Percentiles rank a stretch among this genome's conserved stretches.
phyloP scores from a whole-genome alignment of 1,139 yeast species.

The Candida dubliniensis region DNA sequence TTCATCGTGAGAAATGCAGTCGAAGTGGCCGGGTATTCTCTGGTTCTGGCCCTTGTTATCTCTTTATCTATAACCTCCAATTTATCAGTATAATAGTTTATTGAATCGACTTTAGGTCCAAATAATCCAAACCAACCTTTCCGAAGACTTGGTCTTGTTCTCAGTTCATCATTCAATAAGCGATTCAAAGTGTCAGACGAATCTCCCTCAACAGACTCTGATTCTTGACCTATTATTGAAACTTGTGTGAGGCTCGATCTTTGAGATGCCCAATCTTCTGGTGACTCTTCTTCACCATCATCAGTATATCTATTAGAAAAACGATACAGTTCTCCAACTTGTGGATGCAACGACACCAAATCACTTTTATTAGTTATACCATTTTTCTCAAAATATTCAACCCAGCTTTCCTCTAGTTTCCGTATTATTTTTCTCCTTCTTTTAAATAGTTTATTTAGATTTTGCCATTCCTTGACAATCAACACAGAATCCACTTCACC shows the following conservation, averaged over 20 bases:
- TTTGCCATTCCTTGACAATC: constrained; percentile 84
- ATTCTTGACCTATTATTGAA: constrained; percentile 22
- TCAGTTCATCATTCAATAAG: constrained; percentile 29
- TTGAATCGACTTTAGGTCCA: constrained; percentile 64
- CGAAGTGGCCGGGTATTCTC: constrained; percentile 62
- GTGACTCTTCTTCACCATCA: constrained; percentile 14
- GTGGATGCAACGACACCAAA: constrained; percentile 28
- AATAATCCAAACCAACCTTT: constrained; percentile 53
- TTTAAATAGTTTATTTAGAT: constrained; percentile 62
- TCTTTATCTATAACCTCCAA: constrained; percentile 58
- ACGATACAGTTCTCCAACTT: constrained; percentile 26
- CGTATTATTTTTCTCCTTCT: constrained; percentile 54
- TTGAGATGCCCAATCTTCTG: neutral
- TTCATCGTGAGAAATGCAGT: constrained; percentile 83
- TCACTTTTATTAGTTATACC: constrained; percentile 33
- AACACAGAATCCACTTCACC: constrained; percentile 78
- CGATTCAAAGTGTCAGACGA: constrained; percentile 1
- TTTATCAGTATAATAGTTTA: constrained; percentile 57
- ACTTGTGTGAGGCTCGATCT: neutral
- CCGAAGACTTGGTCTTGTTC: constrained; percentile 49
- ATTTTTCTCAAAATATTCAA: constrained; percentile 58
- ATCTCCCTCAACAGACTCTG: constrained; percentile 11
- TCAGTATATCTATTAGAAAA: constrained; percentile 7
- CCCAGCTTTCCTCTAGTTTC: constrained; percentile 73
- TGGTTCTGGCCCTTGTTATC: constrained; percentile 54